These are phyloP conservation scores for Colletotrichum salicis DNA, from an alignment of 2,329 filamentous ascomycete species.

Conservation along the genomic window DNA sequence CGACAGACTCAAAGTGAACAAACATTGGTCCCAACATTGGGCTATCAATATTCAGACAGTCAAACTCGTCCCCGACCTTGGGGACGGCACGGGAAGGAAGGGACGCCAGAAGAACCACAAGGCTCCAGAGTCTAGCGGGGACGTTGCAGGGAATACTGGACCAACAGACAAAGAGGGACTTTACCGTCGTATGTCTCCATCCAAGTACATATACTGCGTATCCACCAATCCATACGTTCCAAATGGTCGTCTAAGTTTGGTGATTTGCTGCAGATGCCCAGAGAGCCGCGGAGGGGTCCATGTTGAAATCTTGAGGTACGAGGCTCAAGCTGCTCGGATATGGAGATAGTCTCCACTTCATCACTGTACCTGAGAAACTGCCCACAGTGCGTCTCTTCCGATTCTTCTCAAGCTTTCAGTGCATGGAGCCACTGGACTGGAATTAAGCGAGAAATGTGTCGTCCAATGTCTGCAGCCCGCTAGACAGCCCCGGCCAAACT, in stretches of 20 bases:
- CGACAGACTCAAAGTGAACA: background rate
- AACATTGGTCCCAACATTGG: background rate
- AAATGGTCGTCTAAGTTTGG: background rate
- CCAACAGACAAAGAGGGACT: conserved; percentile 14
- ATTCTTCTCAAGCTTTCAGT: background rate
- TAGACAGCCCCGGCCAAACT: background rate
- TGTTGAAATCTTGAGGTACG: conserved; percentile 5
- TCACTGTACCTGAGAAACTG: conserved; percentile 23
- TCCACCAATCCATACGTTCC: too few relatives aligned
- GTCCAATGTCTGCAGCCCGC: background rate
- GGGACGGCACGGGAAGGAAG: conserved; percentile 30
- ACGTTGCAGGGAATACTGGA: conserved; percentile 9
- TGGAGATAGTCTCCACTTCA: background rate
- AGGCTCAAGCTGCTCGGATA: conserved; percentile 10
- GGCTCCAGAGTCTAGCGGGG: conserved; percentile 3
- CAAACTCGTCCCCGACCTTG: background rate
- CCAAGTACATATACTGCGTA: too few relatives aligned
- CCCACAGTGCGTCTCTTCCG: background rate
- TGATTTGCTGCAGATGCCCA: background rate
- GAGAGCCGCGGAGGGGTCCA: background rate
- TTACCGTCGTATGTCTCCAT: background rate
- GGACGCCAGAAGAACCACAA: conserved; percentile 12
- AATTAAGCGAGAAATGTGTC: conserved; percentile 4
- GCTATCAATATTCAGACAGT: background rate
- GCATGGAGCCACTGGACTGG: conserved; percentile 6